Percentiles rank a stretch among this genome's conserved stretches.
These are phyloP conservation scores for Cercospora canescens DNA, from an alignment of 2,329 filamentous ascomycete species.

Conservation along the genomic window DNA sequence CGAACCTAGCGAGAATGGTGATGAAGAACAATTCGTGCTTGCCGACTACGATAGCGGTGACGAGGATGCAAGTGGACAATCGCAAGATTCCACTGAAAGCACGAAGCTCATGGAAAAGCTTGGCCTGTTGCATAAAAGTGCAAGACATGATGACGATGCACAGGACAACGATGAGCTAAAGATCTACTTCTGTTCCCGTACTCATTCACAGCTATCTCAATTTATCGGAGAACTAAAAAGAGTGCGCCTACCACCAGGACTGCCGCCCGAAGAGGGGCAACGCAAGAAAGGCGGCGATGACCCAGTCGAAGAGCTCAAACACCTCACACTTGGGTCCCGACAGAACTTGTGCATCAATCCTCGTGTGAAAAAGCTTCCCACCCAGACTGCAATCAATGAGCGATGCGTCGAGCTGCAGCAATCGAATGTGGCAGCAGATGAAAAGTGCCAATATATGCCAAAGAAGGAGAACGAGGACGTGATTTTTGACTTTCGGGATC, in stretches of 20 bases:
- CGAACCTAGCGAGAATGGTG: constrained; percentile 35
- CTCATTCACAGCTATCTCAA: constrained; percentile 87
- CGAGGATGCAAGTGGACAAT: constrained; percentile 40
- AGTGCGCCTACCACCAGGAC: constrained; percentile 72
- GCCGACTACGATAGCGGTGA: constrained; percentile 71
- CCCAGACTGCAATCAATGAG: constrained; percentile 84
- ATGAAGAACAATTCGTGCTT: constrained; percentile 72
- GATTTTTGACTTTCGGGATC: constrained; percentile 80
- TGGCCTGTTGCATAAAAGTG: constrained; percentile 39
- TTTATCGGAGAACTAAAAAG: constrained; percentile 81
- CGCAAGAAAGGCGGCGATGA: neutral
- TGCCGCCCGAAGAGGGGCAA: constrained; percentile 39
- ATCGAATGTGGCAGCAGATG: constrained; percentile 59
- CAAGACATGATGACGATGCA: constrained; percentile 43
- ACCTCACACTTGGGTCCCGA: constrained; percentile 79
- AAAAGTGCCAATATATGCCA: constrained; percentile 75
- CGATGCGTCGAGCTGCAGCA: constrained; percentile 88
- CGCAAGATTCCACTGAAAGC: constrained; percentile 66
- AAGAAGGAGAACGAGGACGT: constrained; percentile 71
- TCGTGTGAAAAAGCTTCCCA: constrained; percentile 69
- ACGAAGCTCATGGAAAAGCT: constrained; percentile 68
- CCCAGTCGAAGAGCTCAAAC: constrained; percentile 66
- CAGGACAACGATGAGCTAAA: constrained; percentile 68
- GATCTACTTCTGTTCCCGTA: constrained; percentile 90
- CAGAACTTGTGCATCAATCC: constrained; percentile 91